phyloP scores from a whole-genome alignment of 257 asterid species.

The Schizonepeta tenuifolia region DNA sequence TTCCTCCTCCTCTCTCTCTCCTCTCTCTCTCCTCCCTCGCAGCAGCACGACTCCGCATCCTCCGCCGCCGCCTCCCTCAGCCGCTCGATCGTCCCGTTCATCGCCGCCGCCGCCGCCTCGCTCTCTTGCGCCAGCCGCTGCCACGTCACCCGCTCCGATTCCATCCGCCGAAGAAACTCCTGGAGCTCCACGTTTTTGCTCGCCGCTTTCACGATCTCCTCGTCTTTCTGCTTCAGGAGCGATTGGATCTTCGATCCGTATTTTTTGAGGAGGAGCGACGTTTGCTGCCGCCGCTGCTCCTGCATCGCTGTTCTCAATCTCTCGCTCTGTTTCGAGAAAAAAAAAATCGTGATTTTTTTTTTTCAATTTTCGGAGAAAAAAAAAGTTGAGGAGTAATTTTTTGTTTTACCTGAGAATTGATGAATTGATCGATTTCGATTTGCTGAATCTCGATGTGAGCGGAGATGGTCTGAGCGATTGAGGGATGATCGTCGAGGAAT shows the following conservation, averaged over 20 bases:
- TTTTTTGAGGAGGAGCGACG: constrained; percentile 38
- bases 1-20: constrained; percentile 32
- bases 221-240: constrained; percentile 61
- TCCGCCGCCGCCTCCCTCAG: constrained; percentile 53
- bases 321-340: constrained; percentile 54
- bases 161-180: constrained; percentile 42
- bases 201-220: constrained; percentile 49
- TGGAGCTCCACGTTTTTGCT: constrained; percentile 56
- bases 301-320: constrained; percentile 54
- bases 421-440: constrained; percentile 55
- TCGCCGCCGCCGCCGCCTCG: constrained; percentile 51
- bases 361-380: too few species aligned
- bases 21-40: not conserved
- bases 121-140: constrained; percentile 56
- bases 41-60: constrained; percentile 71
- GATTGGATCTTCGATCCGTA: constrained; percentile 53
- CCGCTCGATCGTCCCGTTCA: constrained; percentile 57
- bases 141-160: constrained; percentile 64
- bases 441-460: constrained; percentile 52
- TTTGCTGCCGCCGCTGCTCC: constrained; percentile 57
- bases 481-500: constrained; percentile 17
- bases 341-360: not conserved
- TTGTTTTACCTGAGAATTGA: constrained; percentile 57
- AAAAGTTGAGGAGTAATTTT: too few species aligned
- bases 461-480: constrained; percentile 32